Evolutionary conservation across 2,329 filamentous ascomycete species (phyloP), one percentile per base, ranked within the genome.

Genomic region (Neopestalotiopsis clavispora): DNA sequence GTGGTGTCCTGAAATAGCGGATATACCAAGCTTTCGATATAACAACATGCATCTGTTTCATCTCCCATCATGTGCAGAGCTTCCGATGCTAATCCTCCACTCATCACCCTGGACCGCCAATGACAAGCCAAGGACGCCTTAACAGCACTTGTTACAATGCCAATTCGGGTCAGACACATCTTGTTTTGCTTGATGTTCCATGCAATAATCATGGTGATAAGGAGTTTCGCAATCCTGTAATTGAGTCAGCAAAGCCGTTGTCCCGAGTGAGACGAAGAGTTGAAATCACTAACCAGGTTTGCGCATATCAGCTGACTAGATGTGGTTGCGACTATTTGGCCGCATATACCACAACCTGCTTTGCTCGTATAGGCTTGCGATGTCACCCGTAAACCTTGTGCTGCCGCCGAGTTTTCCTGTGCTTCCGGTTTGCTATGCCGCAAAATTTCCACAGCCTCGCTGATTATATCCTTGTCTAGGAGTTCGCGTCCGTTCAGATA

Each of bases 141-240:
- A 65, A 40, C 67, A 71, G 68, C 84, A 86, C 23, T 75, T 69
- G 70, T 85, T 85, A 73, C 85, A 86, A 40, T 78, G 76, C 85
- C 85, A 85, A 34, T 76, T 78, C 57, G 75, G 78, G 58, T 73
- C 72, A 4, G 75, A 75, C 10, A 83, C 75, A 1, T 84, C 74
- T 62, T 80, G 78, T 20, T 77, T 75, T 6, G 82, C 78, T 4
- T 77, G 73, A 3, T 76, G 70, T 38, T 75, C 74, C 42, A 86
- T 80, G 72, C 87, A 89, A 61, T 80, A 77, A 38, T 79, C 79
- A 72, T 89, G 87, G 68, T 87, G 87, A 1, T 87, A 73, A 2
- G 84, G 82, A 7, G 75, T 78, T 4, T 73, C 68, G 69, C 85
- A 87, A 57, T 74, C 68, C 84, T 88, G 60, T 70, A 70, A 58